A percentile compares a stretch with the other conserved stretches of the same genome.
Evolutionary conservation across 2,329 filamentous ascomycete species (phyloP).

Genomic region (Simplicillium sp.): DNA sequence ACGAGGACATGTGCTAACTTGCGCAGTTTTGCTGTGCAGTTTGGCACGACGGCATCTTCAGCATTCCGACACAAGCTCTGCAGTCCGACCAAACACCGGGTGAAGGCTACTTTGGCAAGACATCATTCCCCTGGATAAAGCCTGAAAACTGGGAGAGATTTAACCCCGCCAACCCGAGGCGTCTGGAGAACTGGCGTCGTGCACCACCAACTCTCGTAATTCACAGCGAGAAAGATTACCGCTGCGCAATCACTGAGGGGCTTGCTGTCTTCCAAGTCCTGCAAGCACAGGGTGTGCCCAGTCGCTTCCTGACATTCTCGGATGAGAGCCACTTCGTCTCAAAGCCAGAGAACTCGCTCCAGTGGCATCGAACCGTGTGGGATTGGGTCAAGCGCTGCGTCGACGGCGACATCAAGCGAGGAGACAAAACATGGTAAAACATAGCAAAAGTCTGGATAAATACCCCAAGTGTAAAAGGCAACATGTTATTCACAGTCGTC

Average conservation of each 20-base stretch:
- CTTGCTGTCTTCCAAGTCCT: constrained; percentile 64
- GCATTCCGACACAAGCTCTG: constrained; percentile 17
- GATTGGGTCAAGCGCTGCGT: constrained; percentile 54
- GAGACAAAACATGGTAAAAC: constrained; percentile 10
- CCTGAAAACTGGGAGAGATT: constrained; percentile 36
- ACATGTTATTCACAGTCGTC: no score
- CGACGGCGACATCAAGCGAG: constrained; percentile 11
- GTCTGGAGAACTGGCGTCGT: constrained; percentile 49
- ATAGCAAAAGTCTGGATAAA: no score
- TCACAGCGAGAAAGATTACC: constrained; percentile 61
- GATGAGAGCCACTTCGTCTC: constrained; percentile 66
- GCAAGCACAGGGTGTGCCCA: constrained; percentile 57
- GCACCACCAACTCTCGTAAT: constrained; percentile 60
- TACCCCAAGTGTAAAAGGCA: no score
- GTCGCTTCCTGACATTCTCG: constrained; percentile 61
- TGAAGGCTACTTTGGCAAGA: constrained; percentile 30
- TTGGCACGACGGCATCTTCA: constrained; percentile 38
- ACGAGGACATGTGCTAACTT: background rate
- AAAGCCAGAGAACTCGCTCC: constrained; percentile 56
- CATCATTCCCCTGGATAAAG: constrained; percentile 32
- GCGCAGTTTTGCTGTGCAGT: constrained; percentile 20
- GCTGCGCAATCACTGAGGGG: constrained; percentile 38
- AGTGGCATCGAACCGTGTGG: constrained; percentile 60
- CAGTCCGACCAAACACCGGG: constrained; percentile 14
- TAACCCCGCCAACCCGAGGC: constrained; percentile 35